Percentiles rank a stretch among this genome's conserved stretches.
phyloP scores from a whole-genome alignment of 164 flowering plant genomes.

The Berberis thunbergii region DNA sequence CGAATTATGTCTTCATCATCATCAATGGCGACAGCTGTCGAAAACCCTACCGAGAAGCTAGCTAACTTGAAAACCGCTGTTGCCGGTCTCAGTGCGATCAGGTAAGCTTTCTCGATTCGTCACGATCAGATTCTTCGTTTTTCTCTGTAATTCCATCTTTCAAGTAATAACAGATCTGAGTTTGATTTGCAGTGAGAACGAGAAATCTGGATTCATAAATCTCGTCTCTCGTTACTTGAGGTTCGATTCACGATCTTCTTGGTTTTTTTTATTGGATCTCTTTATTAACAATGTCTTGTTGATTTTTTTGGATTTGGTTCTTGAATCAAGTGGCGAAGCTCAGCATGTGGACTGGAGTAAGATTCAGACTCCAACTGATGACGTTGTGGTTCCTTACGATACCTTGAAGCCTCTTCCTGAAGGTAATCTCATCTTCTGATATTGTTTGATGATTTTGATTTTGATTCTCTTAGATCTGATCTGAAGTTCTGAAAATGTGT shows the following conservation, averaged over 20 bases:
- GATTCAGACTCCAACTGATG: slow-evolving; percentile 96
- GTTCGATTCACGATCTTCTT: slow-evolving; percentile 18
- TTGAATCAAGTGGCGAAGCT: slow-evolving; percentile 69
- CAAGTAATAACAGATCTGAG: slow-evolving; percentile 7
- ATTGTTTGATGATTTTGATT: too few relatives aligned
- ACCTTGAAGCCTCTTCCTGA: slow-evolving; percentile 53
- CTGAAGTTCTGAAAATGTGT: too few relatives aligned
- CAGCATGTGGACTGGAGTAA: slow-evolving; percentile 91
- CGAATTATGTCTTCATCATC: background rate
- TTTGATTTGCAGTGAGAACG: slow-evolving; percentile 61
- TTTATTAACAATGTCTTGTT: too few relatives aligned
- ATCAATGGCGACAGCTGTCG: slow-evolving; percentile 39
- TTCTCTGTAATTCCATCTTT: background rate
- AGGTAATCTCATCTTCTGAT: slow-evolving; percentile 29
- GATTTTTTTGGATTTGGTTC: background rate
- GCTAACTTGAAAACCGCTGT: slow-evolving; percentile 50
- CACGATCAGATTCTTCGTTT: background rate
- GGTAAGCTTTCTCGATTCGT: slow-evolving; percentile 22
- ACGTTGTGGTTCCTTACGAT: slow-evolving; percentile 91
- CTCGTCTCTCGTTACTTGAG: slow-evolving; percentile 93
- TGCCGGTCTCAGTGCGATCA: slow-evolving; percentile 67
- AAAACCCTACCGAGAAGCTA: slow-evolving; percentile 45
- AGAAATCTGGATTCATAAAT: slow-evolving; percentile 88
- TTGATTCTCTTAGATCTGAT: too few relatives aligned
- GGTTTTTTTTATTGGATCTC: too few relatives aligned